Evolutionary conservation across 2,329 filamentous ascomycete genomes (phyloP), one percentile per base, ranked within the genome.

Genomic region (Aspergillaceae sp.): DNA sequence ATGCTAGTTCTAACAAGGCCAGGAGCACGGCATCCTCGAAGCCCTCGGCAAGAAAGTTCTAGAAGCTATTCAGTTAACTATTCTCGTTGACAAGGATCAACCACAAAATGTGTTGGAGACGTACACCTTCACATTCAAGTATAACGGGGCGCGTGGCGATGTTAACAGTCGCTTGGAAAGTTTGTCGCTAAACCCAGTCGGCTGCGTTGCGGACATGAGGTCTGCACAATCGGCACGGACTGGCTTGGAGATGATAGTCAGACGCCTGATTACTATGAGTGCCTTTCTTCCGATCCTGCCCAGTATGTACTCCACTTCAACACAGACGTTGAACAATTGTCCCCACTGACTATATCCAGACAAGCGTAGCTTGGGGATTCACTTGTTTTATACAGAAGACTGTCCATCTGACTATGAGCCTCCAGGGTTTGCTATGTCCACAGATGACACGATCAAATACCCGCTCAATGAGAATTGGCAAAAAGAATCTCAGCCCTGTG

Each of bases 1-100:
- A n/a, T 6, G 4, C 26, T 26, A 36, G 7, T 29, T 45, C 55
- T 67, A 42, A 70, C 54, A 40, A n/a, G 4, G 29, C 5, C 44
- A 77, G 74, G 74, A 77, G 56, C 58, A 64, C 27, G 73, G 70
- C 5, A 70, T 71, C 3, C 76, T 75, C 51, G 64, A 71, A 11
- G 72, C 72, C 4, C 51, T 77, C 4, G 57, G 64, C 41, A 62
- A 61, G 26, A 67, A 67, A 29, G 60, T 65, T 27, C 63, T 77
- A 3, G 63, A 66, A 29, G 66, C 67, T 2, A 48, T 77, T n/a
- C 70, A 75, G 48, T 52, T 77, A 30, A 71, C 68, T 33, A 64
- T 77, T 19, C 65, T 70, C 47, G 61, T 67, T 29, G 62, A 71
- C 48, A 62, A 62, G 19, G 52, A 65, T 11, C 47, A 59, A 4